Evolutionary conservation across 768 basidiomycete genomes (phyloP).

Genomic region (Boletus bicolor): DNA sequence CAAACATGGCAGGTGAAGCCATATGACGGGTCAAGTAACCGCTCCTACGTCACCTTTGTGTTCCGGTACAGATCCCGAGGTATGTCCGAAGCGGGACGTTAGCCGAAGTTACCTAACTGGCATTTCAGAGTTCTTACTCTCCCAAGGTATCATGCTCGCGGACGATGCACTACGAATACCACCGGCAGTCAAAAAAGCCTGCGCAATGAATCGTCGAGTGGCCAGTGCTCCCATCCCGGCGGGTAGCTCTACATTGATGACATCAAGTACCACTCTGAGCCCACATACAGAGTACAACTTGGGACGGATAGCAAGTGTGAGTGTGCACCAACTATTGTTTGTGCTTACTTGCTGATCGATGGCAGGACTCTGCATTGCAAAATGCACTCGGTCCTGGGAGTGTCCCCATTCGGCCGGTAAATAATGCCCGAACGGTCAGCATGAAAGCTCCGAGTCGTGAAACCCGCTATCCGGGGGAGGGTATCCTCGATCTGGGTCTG

Average conservation of each 20-base stretch:
- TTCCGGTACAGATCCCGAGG: conserved; percentile 63
- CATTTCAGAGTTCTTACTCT: conserved; percentile 44
- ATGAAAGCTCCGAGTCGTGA: neutral
- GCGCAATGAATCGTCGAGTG: conserved; percentile 35
- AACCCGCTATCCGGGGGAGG: conserved; percentile 15
- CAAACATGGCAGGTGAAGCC: conserved; percentile 55
- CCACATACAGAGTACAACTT: neutral
- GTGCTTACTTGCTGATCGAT: neutral
- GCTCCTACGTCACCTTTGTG: conserved; percentile 61
- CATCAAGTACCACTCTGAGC: conserved; percentile 9
- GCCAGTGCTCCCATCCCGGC: conserved; percentile 11
- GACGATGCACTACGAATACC: conserved; percentile 23
- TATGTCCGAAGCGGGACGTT: conserved; percentile 21
- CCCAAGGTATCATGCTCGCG: conserved; percentile 48
- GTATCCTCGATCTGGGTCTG: conserved; percentile 9
- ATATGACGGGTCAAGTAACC: conserved; percentile 37
- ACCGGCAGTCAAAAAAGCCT: conserved; percentile 4
- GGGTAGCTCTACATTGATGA: neutral
- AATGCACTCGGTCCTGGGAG: neutral
- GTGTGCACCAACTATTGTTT: neutral
- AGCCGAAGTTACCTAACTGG: neutral
- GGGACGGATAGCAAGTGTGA: conserved; percentile 5
- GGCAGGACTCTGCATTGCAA: neutral
- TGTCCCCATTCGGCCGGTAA: neutral
- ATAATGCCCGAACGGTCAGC: conserved; percentile 7